Evolutionary conservation across 2,329 filamentous ascomycete genomes (phyloP), one percentile per base, ranked within the genome.

Genomic region (Pestalotiopsis sp.): DNA sequence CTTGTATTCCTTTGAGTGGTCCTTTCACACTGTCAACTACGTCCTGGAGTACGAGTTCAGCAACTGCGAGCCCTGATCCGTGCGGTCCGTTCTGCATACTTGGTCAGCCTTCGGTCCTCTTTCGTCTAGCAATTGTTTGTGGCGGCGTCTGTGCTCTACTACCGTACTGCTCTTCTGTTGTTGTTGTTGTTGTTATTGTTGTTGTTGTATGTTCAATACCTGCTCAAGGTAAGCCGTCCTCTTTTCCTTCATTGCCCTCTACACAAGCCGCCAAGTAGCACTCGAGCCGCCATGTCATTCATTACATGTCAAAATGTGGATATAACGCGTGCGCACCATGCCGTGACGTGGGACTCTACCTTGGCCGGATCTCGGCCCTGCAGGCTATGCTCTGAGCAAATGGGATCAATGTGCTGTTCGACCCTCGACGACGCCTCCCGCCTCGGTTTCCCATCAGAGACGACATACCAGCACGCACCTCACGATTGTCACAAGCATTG

Each of bases 31-130:
- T 52, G 45, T n/a, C 45, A 52, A 74, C 69, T 69, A 72, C 71
- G 71, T 74, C 74, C 72, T 72, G 72, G 73, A 74, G 74, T 76
- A 67, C 66, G 49, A 73, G 72, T 71, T 71, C 69, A 69, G 70
- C 63, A 64, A 66, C 49, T 65, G 17, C 39, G 45, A 52, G 17
- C 7, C 45, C 45, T 52, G 45, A 20, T 69, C 20, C 17, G 61
- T 64, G 61, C 39, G 65, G 58, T 14, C 27, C 31, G 14, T 31
- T 49, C 39, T 56, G 38, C 25, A 61, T 36, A 56, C n/a, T 61
- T 41, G 38, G 56, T 67, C 57, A 58, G 39, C 56, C 67, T 70
- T 41, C 56, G 41, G 67, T 67, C 20, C 59, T 52, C 23, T 52
- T 65, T 67, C 67, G 67, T 67, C 67, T 70, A 62, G 61, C 66